phyloP scores from a whole-genome alignment of 495 filamentous ascomycete genomes.

The Massariosphaeria phaeospora region DNA sequence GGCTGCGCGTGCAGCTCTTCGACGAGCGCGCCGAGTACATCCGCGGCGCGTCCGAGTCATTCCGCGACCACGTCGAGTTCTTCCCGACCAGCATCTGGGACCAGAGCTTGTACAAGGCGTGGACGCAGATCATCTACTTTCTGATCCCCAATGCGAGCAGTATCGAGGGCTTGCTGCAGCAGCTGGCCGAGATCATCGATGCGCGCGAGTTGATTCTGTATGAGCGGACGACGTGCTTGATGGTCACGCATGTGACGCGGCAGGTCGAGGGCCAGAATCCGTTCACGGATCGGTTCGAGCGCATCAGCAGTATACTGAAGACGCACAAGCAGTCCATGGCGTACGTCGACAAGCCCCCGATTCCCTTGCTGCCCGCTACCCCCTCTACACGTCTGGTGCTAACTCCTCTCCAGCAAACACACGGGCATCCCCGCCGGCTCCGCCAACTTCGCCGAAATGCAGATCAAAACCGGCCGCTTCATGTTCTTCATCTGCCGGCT shows the following conservation, averaged over 20 bases:
- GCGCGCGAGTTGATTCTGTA: constrained; percentile 94
- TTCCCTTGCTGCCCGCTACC: too few species aligned
- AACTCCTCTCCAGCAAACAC: constrained; percentile 36
- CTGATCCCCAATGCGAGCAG: constrained; percentile 88
- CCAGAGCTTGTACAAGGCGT: constrained; percentile 94
- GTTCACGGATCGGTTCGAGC: constrained; percentile 85
- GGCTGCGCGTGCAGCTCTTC: constrained; percentile 73
- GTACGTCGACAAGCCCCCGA: too few species aligned
- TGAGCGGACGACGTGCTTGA: constrained; percentile 91
- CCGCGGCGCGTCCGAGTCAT: constrained; percentile 66
- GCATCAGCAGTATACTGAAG: constrained; percentile 93
- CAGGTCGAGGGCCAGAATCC: constrained; percentile 72
- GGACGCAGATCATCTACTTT: constrained; percentile 94
- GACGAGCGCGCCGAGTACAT: constrained; percentile 70
- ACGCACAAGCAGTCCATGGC: constrained; percentile 84
- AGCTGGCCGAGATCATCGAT: constrained; percentile 74
- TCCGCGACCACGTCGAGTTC: constrained; percentile 54
- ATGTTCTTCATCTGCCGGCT: constrained; percentile 88
- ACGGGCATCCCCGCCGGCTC: constrained; percentile 38
- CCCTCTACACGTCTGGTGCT: too few species aligned
- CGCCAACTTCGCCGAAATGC: constrained; percentile 60
- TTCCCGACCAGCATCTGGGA: constrained; percentile 98
- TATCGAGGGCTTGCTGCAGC: constrained; percentile 76
- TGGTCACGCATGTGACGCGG: constrained; percentile 78
- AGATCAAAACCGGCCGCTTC: constrained; percentile 67